These are phyloP conservation scores for Coprinopsis cinerea DNA, from an alignment of 768 basidiomycete species.

Conservation along the genomic window DNA sequence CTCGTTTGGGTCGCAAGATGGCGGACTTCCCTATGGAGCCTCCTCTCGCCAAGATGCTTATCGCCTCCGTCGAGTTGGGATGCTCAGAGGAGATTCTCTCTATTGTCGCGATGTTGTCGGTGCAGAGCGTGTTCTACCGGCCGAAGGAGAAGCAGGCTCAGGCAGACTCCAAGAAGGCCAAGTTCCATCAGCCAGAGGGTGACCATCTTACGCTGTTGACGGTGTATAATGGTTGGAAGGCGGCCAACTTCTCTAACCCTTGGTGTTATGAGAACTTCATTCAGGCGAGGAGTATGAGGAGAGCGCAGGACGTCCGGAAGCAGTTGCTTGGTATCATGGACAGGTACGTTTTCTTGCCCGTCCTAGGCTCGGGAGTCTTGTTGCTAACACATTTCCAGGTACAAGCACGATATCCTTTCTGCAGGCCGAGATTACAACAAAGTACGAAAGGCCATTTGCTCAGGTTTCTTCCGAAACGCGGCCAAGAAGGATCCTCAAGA, in stretches of 20 bases:
- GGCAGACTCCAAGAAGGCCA: conserved; percentile 99
- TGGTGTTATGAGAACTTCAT: conserved; percentile 99
- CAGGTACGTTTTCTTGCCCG: conserved; percentile 45
- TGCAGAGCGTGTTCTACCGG: conserved; percentile 94
- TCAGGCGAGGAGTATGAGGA: conserved; percentile 93
- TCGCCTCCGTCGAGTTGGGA: conserved; percentile 93
- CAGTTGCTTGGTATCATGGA: conserved; percentile 99
- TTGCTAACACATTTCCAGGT: conserved; percentile 39
- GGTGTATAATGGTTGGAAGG: conserved; percentile 99
- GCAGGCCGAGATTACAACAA: conserved; percentile 90
- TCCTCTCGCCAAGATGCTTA: conserved; percentile 93
- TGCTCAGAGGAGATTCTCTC: conserved; percentile 98
- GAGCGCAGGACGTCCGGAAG: conserved; percentile 96
- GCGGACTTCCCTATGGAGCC: conserved; percentile 99
- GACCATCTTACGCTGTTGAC: conserved; percentile 89
- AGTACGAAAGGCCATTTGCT: conserved; percentile 93
- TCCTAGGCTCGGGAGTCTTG: background rate
- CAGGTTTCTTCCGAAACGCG: conserved; percentile 96
- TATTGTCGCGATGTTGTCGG: conserved; percentile 95
- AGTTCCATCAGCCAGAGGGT: conserved; percentile 98
- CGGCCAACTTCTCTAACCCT: conserved; percentile 91
- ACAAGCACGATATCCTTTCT: conserved; percentile 95
- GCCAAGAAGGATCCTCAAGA: conserved; percentile 99
- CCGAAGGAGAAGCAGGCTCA: conserved; percentile 99
- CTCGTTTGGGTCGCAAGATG: conserved; percentile 95